Percentiles rank a stretch among this genome's conserved stretches.
Evolutionary conservation across 805 yeast genomes (phyloP).

Genomic region (Phaffomyces opuntiae): DNA sequence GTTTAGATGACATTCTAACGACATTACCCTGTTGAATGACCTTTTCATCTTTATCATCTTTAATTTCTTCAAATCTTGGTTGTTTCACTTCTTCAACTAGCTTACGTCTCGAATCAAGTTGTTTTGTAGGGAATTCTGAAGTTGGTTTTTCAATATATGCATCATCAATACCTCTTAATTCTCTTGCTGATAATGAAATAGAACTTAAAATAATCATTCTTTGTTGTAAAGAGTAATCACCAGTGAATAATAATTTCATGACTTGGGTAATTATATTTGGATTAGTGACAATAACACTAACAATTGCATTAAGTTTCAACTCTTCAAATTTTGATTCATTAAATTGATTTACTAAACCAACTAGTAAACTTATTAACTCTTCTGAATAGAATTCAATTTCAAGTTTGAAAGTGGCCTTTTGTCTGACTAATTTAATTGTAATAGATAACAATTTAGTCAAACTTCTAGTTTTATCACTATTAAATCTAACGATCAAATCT

Average conservation of each 20-base stretch:
- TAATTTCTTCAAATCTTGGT: conserved; percentile 14
- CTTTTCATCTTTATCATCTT: not conserved
- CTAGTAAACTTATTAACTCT: conserved; percentile 42
- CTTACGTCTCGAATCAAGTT: conserved; percentile 20
- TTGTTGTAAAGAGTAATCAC: conserved; percentile 79
- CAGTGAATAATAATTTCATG: conserved; percentile 44
- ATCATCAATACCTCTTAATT: conserved; percentile 58
- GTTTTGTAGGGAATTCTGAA: conserved; percentile 27
- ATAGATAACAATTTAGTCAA: conserved; percentile 37
- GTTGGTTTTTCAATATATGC: conserved; percentile 34
- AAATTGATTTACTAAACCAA: conserved; percentile 49
- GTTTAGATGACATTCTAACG: conserved; percentile 29
- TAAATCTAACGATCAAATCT: conserved; percentile 56
- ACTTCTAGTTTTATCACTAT: conserved; percentile 35
- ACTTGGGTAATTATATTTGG: conserved; percentile 36
- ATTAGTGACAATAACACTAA: conserved; percentile 53
- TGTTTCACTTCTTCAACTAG: conserved; percentile 9
- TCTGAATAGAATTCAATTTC: conserved; percentile 57
- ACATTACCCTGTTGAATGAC: conserved; percentile 12
- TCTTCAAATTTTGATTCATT: conserved; percentile 56
- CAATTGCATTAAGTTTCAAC: conserved; percentile 55
- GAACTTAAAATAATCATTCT: conserved; percentile 63
- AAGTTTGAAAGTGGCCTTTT: conserved; percentile 50
- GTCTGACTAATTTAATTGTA: conserved; percentile 49
- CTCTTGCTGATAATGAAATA: conserved; percentile 66